These are phyloP conservation scores for Vanrija sp. DNA, from an alignment of 1,284 basidiomycete species.

Conservation along the genomic window DNA sequence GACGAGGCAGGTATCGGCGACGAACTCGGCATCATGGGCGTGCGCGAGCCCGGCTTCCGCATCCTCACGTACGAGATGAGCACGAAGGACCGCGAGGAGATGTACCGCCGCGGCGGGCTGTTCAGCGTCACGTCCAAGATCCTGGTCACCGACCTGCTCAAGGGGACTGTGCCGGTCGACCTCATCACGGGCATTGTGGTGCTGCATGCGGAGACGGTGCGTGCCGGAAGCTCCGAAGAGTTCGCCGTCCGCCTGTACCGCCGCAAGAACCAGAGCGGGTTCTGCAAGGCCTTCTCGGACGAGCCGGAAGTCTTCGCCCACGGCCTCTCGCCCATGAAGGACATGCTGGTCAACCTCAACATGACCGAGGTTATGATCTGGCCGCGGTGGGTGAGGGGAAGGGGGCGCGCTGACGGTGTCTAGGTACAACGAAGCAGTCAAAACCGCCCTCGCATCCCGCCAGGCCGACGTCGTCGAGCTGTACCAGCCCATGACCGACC, in stretches of 20 bases:
- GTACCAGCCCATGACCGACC: conserved; percentile 76
- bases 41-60: conserved; percentile 76
- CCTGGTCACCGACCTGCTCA: conserved; percentile 91
- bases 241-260: conserved; percentile 87
- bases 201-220: conserved; percentile 79
- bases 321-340: conserved; percentile 84
- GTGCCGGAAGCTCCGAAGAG: conserved; percentile 68
- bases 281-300: conserved; percentile 95
- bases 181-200: conserved; percentile 89
- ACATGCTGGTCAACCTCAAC: conserved; percentile 88
- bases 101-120: conserved; percentile 84
- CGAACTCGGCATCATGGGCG: conserved; percentile 87
- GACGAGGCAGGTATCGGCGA: conserved; percentile 90
- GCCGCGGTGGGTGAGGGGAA: conserved; percentile 62
- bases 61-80: conserved; percentile 79
- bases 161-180: conserved; percentile 72
- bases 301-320: conserved; percentile 91
- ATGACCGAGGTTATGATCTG: conserved; percentile 84
- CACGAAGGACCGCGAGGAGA: conserved; percentile 70
- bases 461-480: conserved; percentile 90
- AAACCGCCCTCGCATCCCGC: conserved; percentile 70
- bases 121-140: conserved; percentile 92
- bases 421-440: conserved; percentile 86
- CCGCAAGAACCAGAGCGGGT: conserved; percentile 80
- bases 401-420: background rate